Evolutionary conservation across 169 alveolate genomes (phyloP), one percentile per base, ranked within the genome.

Genomic region (Plasmodium knowlesi): DNA sequence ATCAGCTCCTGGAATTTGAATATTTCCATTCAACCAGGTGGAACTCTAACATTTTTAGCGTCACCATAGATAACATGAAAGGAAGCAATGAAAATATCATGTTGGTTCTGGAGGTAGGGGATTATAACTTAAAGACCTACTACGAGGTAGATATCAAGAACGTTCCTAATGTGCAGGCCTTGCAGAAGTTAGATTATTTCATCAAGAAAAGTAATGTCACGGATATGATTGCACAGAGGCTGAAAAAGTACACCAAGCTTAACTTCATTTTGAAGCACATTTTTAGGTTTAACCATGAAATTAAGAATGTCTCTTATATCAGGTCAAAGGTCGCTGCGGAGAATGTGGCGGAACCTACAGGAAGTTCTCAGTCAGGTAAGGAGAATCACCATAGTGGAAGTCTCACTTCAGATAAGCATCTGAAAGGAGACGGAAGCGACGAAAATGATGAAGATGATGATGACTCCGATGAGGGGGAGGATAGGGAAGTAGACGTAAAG

Each of bases 11-110:
- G 41, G 95, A 91, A 71, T 91, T 81, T 91, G 95, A 91, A 82
- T 91, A 91, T 91, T 91, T 54, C 30, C 95, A 91, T 57, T 91
- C 95, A 22, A 67, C 3, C 39, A 91, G 57, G 83, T 91, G 95
- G 95, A 30, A 46, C 32, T 70, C 95, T 9, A 73, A 67, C 57
- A 91, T 25, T 32, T 91, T 82, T 72, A 82, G 84, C 71, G 71
- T 91, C 41, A 82, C 91, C 41, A 91, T 91, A 46, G 85, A 80
- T 22, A 91, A 32, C 74, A 91, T 91, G 95, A 71, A 91, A n/a
- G 95, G 92, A 16, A 39, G 2, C 3, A 91, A 82, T 53, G 85
- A 72, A 32, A 91, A 91, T 53, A 82, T 91, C 16, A 80, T 81
- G 83, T 41, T 91, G 50, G 54, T 72, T 30, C 57, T 91, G 78